Evolutionary conservation across 768 basidiomycete genomes (phyloP), one percentile per base, ranked within the genome.

Genomic region (Lentinula sp.): DNA sequence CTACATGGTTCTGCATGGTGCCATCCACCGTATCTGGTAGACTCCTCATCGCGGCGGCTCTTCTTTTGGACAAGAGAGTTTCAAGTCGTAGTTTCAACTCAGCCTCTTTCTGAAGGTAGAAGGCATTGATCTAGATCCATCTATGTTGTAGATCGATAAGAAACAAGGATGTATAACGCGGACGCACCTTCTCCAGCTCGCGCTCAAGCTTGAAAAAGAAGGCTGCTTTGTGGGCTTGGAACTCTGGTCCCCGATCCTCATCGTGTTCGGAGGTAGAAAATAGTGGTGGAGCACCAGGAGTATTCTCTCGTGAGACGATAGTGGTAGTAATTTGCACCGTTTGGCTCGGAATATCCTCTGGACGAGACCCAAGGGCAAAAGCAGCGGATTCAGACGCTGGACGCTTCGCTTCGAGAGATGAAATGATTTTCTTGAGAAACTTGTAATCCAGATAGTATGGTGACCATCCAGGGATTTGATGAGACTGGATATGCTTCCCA

Each of bases 171-270:
- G 48, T 28, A 61, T 61, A 45, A 33, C 32, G 45, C 52, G 45
- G 57, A 65, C 79, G 65, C 66, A 90, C 96, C 86, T 98, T 99
- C 76, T 98, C 97, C 20, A 98, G 78, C 73, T 99, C 97, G 20
- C 96, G 84, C 72, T 98, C 95, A 0, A 99, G 84, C 72, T 95
- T 98, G 83, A 97, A 98, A 80, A 99, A 98, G 80, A 98, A 99
- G 1, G 94, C 93, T 3, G 95, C 92, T 70, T 95, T 93, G 77
- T 96, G 93, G 13, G 95, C 93, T 68, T 90, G 92, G 66, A 98
- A 95, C 69, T 92, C 89, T 16, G 90, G 84, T 0, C 91, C 88
- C 61, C 91, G 77, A 66, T 88, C 88, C 35, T 83, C 82, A 69
- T 91, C 88, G 66, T 86, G 81, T 20, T 81, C 79, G 5, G 85